phyloP scores from a whole-genome alignment of 2,329 filamentous ascomycete genomes.

The Blumeriella jaapii region DNA sequence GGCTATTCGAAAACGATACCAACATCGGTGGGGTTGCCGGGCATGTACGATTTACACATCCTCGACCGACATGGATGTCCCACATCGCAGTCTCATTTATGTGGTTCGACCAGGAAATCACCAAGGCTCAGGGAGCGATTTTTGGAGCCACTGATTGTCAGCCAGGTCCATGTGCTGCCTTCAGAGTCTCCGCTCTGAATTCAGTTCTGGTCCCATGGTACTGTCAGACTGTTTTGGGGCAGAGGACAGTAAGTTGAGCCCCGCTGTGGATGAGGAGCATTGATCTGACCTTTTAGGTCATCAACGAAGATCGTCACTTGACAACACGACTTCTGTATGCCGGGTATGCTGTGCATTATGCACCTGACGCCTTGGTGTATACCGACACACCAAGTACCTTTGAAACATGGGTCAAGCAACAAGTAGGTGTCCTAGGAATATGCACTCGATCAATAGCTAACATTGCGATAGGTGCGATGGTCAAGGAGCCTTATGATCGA shows the following conservation, averaged over 20 bases:
- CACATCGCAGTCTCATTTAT: not conserved
- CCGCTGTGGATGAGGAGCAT: not conserved
- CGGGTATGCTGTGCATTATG: not conserved
- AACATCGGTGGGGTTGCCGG: not conserved
- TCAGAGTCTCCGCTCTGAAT: not conserved
- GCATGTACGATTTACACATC: not conserved
- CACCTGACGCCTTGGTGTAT: not conserved
- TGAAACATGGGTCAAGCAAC: slow-evolving; percentile 1
- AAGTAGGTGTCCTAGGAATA: not conserved
- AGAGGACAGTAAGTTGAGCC: not conserved
- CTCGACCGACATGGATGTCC: not conserved
- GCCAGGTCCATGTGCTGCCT: not conserved
- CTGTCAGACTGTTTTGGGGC: not conserved
- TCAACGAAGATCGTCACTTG: slow-evolving; percentile 1
- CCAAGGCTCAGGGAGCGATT: not conserved
- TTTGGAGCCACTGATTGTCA: slow-evolving; percentile 1
- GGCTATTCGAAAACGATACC: not conserved
- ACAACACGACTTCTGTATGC: not conserved
- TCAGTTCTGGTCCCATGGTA: slow-evolving; percentile 1
- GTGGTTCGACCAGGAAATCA: slow-evolving; percentile 1
- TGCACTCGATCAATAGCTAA: not conserved
- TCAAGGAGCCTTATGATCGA: slow-evolving; percentile 1
- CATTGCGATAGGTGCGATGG: not conserved
- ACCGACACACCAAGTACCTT: slow-evolving; percentile 1
- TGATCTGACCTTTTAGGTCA: not conserved